Conservation (phyloP, 345 rosid species). For the Lepidium aucheri region DNA sequence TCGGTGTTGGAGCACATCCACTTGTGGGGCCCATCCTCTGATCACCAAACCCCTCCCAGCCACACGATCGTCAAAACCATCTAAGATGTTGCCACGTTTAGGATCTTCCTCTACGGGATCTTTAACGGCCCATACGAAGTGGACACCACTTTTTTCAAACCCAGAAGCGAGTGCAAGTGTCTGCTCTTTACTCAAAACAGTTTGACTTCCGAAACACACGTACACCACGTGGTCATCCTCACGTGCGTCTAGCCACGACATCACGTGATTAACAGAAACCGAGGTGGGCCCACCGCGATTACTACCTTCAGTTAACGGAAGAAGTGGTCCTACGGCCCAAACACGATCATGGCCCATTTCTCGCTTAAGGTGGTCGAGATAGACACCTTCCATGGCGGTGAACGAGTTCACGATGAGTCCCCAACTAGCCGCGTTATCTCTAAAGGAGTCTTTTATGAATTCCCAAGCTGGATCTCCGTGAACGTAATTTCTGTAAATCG, state of each 20-base stretch:
- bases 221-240: slow-evolving; percentile 45
- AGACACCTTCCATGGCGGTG: slow-evolving; percentile 30
- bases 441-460: slow-evolving; percentile 23
- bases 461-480: slow-evolving; percentile 34
- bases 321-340: slow-evolving; percentile 54
- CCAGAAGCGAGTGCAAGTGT: slow-evolving; percentile 34
- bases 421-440: slow-evolving; percentile 34
- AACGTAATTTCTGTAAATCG: slow-evolving; percentile 19
- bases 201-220: slow-evolving; percentile 67
- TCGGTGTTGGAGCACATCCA: slow-evolving; percentile 33
- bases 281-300: slow-evolving; percentile 51
- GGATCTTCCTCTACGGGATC: slow-evolving; percentile 8
- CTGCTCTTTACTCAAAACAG: slow-evolving; percentile 37
- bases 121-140: slow-evolving; percentile 45
- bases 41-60: slow-evolving; percentile 42
- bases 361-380: slow-evolving; percentile 33
- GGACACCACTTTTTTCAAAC: slow-evolving; percentile 42
- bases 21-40: slow-evolving; percentile 54
- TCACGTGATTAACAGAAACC: slow-evolving; percentile 15
- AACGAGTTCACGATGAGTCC: slow-evolving; percentile 49
- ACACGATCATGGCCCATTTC: slow-evolving; percentile 33
- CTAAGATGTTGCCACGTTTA: slow-evolving; percentile 6
- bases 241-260: slow-evolving; percentile 53
- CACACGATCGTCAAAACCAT: slow-evolving; percentile 43
- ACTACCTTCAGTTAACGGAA: slow-evolving; percentile 1